These are phyloP conservation scores for Cadophora sp. DNA, from an alignment of 2,329 filamentous ascomycete species.

Conservation along the genomic window DNA sequence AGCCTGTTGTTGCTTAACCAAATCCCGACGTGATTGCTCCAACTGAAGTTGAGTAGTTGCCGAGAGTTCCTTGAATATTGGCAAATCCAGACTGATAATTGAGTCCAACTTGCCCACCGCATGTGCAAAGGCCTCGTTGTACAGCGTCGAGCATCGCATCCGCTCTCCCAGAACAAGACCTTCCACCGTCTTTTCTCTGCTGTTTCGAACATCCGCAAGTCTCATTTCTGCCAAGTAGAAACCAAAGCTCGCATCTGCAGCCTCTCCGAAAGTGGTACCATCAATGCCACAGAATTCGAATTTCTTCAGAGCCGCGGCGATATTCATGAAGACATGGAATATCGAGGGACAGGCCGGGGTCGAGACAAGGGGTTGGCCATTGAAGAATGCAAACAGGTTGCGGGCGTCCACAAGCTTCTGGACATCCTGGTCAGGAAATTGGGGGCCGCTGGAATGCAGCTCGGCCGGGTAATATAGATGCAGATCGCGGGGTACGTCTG, in stretches of 20 bases:
- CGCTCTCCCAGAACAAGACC: conserved; percentile 87
- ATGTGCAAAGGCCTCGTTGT: conserved; percentile 91
- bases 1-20: conserved; percentile 73
- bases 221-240: conserved; percentile 79
- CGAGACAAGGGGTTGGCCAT: conserved; percentile 66
- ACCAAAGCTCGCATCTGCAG: conserved; percentile 69
- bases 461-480: conserved; percentile 59
- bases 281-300: conserved; percentile 64
- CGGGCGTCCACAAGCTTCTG: conserved; percentile 64
- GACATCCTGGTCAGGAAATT: conserved; percentile 51
- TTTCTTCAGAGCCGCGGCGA: conserved; percentile 60
- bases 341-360: conserved; percentile 58
- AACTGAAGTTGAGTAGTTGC: conserved; percentile 77
- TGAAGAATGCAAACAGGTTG: conserved; percentile 72
- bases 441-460: conserved; percentile 36
- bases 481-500: conserved; percentile 50
- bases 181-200: conserved; percentile 88
- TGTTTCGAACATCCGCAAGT: conserved; percentile 80
- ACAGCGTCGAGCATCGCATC: conserved; percentile 82
- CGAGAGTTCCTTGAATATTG: conserved; percentile 74
- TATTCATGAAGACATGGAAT: conserved; percentile 61
- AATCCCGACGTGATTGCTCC: conserved; percentile 80
- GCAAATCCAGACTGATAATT: conserved; percentile 69
- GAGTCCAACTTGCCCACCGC: conserved; percentile 86
- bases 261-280: conserved; percentile 64